Percentiles rank a stretch among this genome's conserved stretches.
Evolutionary conservation across 1,284 basidiomycete genomes (phyloP).

Genomic region (Spongiforma sp.): DNA sequence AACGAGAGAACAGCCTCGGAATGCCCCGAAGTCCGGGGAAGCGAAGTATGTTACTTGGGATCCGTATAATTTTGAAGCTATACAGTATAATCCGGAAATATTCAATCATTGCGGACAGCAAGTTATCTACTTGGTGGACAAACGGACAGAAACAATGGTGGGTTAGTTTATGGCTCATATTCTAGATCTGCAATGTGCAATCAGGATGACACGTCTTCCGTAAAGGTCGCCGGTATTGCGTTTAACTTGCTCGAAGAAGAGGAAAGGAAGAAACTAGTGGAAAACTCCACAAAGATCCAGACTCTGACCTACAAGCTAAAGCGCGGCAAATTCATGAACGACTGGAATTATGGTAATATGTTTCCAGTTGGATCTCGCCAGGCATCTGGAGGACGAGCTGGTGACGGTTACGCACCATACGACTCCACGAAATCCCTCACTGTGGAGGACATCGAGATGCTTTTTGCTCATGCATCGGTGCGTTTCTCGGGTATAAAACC

Average conservation of each 20-base stretch:
- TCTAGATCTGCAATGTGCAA: too few species aligned
- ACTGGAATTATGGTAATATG: neutral
- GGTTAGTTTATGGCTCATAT: neutral
- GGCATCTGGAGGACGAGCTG: neutral
- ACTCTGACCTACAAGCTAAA: neutral
- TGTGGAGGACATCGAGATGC: neutral
- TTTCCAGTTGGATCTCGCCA: neutral
- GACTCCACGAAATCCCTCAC: neutral
- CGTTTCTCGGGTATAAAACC: neutral
- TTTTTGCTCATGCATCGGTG: neutral
- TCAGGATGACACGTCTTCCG: neutral
- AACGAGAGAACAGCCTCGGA: too few species aligned
- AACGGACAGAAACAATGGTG: neutral
- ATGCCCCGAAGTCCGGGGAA: too few species aligned
- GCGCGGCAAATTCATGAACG: neutral
- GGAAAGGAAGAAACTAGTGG: neutral
- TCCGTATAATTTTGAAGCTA: neutral
- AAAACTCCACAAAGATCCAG: neutral
- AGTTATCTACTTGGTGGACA: neutral
- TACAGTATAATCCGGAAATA: neutral
- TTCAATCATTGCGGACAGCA: neutral
- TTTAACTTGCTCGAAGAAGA: neutral
- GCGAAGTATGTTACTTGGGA: too few species aligned
- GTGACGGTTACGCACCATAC: neutral
- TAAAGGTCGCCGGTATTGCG: neutral